These are phyloP conservation scores for Camelina neglecta DNA, from an alignment of 345 rosid species.

Conservation along the genomic window DNA sequence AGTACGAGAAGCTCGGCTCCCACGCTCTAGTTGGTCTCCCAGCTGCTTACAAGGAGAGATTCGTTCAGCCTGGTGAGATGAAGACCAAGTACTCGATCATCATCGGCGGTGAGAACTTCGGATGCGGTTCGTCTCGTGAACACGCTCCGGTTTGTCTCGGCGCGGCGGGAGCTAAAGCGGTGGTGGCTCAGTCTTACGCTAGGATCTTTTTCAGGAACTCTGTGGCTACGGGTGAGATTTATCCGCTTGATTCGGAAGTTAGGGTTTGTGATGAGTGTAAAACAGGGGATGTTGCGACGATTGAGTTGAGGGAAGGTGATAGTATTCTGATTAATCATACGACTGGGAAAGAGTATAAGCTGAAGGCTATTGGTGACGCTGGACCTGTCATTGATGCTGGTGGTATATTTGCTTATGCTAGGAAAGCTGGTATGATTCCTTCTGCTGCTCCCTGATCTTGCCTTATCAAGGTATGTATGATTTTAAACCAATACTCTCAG, in stretches of 20 bases:
- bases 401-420: constrained; percentile 84
- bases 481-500: background rate
- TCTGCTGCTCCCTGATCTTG: constrained; percentile 38
- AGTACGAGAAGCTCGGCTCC: constrained; percentile 86
- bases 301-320: constrained; percentile 68
- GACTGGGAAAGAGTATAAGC: constrained; percentile 75
- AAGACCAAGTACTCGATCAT: constrained; percentile 74
- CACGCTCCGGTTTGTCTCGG: constrained; percentile 96
- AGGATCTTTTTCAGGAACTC: constrained; percentile 92
- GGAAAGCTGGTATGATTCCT: constrained; percentile 84
- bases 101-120: constrained; percentile 86
- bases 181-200: constrained; percentile 86
- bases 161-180: constrained; percentile 81
- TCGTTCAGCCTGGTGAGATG: constrained; percentile 58
- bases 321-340: constrained; percentile 77
- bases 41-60: constrained; percentile 60
- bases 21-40: constrained; percentile 87
- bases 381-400: constrained; percentile 91
- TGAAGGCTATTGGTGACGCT: constrained; percentile 89
- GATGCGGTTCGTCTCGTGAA: constrained; percentile 95
- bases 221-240: constrained; percentile 84
- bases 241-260: constrained; percentile 75
- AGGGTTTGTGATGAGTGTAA: constrained; percentile 87
- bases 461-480: constrained; percentile 34
- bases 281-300: constrained; percentile 80